Percentiles rank a stretch among this genome's conserved stretches.
Evolutionary conservation across 768 basidiomycete genomes (phyloP).

Genomic region (Hericium rajendrae): DNA sequence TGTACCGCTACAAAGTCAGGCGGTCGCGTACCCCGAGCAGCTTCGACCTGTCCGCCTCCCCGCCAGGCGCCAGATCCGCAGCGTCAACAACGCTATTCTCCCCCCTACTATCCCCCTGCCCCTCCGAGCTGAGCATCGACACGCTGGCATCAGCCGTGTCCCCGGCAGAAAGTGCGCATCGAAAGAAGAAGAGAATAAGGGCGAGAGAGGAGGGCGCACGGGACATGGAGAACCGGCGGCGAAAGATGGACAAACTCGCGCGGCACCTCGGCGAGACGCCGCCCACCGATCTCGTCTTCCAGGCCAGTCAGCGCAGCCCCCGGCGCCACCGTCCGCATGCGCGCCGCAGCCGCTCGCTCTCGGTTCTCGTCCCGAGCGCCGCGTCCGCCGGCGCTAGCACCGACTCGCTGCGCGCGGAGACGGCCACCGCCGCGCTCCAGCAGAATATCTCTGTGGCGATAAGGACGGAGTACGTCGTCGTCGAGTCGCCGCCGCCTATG

Average conservation of each 20-base stretch:
- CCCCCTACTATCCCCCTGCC: conserved; percentile 18
- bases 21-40: neutral
- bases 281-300: conserved; percentile 21
- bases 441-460: no score
- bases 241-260: conserved; percentile 14
- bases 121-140: conserved; percentile 1
- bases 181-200: neutral
- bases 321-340: neutral
- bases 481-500: no score
- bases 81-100: conserved; percentile 22
- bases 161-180: conserved; percentile 24
- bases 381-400: no score
- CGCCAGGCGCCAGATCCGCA: conserved; percentile 6
- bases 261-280: conserved; percentile 22
- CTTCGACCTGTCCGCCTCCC: neutral
- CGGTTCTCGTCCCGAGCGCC: neutral
- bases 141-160: neutral
- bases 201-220: neutral
- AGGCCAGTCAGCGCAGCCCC: neutral
- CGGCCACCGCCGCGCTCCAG: no score
- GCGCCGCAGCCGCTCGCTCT: neutral
- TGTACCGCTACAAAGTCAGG: neutral
- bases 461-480: no score
- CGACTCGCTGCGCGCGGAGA: no score
- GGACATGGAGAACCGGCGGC: conserved; percentile 6